Base-by-base conservation (phyloP, 352 stramenopile species). In the Globisporangium barbulae region DNA sequence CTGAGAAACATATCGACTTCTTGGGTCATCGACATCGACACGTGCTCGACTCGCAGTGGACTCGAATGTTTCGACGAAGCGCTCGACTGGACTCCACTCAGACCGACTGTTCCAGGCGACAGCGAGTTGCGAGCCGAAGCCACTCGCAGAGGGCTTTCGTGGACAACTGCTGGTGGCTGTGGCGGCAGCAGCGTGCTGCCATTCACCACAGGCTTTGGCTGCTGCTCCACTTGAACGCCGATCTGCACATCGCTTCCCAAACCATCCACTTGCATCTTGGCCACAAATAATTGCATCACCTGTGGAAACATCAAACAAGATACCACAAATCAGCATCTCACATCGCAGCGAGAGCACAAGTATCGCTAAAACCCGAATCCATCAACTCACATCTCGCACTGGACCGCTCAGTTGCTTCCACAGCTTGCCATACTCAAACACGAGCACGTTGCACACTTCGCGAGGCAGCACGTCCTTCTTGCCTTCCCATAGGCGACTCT, bases 401-500 rank as follows among this genome's bases (percentile, higher is more conserved):
- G 77, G 69, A 2, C 77, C 79, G 37, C 68, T 85, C 5, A 90
- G 59, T 17, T 63, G 53, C 17, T 73, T 47, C 70, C 73, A 86
- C 15, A 93, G 59, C 12, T 73, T 66, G 10, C 75, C 70, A 39
- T 81, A 90, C 39, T 89, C 73, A 7, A 53, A 25, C 19, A 74
- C 65, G 28, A 93, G 57, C 10, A 79, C 50, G 7, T 56, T 28
- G 3, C 75, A 75, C 17, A 89, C 71, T 1, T 70, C 65, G 22
- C 58, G 47, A 0, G 72, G 64, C 3, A 91, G 69, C 3, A 80
- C 12, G 3, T 61, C 47, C 3, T 75, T 62, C 42, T 79, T 83
- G 0, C 73, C 63, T 41, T 79, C 63, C 85, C 85, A 92, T 3
- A 93, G 39, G 19, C 78, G 56, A 22, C 72, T 68, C 60, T 93